phyloP scores from a whole-genome alignment of 2,329 filamentous ascomycete genomes.

The Alternaria conjuncta region DNA sequence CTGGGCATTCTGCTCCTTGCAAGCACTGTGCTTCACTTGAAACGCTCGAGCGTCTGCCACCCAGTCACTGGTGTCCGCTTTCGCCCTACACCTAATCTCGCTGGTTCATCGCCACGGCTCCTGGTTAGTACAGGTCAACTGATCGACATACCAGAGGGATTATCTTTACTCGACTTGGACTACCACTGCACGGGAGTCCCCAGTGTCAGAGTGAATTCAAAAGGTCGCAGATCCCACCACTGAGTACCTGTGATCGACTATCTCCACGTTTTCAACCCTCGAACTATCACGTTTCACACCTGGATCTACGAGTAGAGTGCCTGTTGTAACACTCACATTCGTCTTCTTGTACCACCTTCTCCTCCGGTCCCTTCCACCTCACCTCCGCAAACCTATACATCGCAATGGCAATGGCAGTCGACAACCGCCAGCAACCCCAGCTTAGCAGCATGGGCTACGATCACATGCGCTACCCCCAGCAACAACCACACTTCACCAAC shows the following conservation, averaged over 20 bases:
- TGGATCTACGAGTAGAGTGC: conserved; percentile 30
- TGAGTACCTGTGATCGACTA: conserved; percentile 54
- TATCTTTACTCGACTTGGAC: conserved; percentile 46
- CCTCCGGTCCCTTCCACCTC: conserved; percentile 16
- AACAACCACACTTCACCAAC: conserved; percentile 80
- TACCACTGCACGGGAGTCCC: conserved; percentile 40
- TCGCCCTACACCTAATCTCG: conserved; percentile 42
- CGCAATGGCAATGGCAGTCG: conserved; percentile 92
- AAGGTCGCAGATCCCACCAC: conserved; percentile 58
- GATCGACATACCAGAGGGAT: conserved; percentile 47
- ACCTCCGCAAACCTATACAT: conserved; percentile 6
- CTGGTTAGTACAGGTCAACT: conserved; percentile 41
- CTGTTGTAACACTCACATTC: conserved; percentile 36
- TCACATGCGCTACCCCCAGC: conserved; percentile 70
- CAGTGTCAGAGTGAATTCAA: conserved; percentile 49
- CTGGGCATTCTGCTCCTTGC: conserved; percentile 34
- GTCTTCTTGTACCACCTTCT: conserved; percentile 28
- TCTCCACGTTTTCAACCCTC: conserved; percentile 56
- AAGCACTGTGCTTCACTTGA: conserved; percentile 46
- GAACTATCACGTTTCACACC: conserved; percentile 45
- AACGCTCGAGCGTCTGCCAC: conserved; percentile 48
- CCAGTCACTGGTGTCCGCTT: conserved; percentile 39
- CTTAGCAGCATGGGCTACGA: conserved; percentile 79
- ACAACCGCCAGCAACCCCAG: conserved; percentile 76
- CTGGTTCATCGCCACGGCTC: conserved; percentile 47